phyloP scores from a whole-genome alignment of 2,329 filamentous ascomycete genomes.

The Cordyceps militaris region DNA sequence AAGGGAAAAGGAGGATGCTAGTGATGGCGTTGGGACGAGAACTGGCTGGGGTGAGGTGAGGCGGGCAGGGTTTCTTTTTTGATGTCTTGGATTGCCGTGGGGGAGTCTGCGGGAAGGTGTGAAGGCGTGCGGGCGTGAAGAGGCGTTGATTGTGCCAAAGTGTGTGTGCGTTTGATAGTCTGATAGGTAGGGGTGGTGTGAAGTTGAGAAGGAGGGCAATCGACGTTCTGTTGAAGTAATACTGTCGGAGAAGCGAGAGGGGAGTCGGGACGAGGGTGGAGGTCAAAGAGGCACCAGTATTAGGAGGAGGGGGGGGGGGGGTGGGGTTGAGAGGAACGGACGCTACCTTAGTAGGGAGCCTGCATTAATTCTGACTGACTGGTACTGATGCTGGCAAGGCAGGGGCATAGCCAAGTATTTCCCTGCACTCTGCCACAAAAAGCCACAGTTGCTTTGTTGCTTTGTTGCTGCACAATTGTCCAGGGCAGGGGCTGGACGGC shows the following conservation, averaged over 20 bases:
- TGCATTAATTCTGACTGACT: no score
- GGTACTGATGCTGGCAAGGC: no score
- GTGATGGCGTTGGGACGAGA: background rate
- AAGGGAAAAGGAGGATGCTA: background rate
- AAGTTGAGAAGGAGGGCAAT: background rate
- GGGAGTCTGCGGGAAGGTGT: background rate
- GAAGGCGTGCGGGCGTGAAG: background rate
- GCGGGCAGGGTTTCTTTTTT: background rate
- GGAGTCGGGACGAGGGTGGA: background rate
- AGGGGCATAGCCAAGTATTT: no score
- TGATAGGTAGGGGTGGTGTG: background rate
- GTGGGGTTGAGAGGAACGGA: background rate
- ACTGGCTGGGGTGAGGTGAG: background rate
- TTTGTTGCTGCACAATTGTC: no score
- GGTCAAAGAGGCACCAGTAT: background rate
- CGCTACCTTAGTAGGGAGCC: no score
- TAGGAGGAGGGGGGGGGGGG: no score
- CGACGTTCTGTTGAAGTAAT: background rate
- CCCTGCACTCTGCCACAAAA: no score
- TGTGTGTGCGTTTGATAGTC: background rate
- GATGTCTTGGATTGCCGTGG: background rate
- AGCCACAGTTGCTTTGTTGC: no score
- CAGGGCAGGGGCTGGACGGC: no score
- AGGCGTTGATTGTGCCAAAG: background rate
- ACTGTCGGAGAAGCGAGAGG: background rate